Conservation (phyloP, 2,329 filamentous ascomycete genomes). For the Ophiosphaerella korrae region DNA sequence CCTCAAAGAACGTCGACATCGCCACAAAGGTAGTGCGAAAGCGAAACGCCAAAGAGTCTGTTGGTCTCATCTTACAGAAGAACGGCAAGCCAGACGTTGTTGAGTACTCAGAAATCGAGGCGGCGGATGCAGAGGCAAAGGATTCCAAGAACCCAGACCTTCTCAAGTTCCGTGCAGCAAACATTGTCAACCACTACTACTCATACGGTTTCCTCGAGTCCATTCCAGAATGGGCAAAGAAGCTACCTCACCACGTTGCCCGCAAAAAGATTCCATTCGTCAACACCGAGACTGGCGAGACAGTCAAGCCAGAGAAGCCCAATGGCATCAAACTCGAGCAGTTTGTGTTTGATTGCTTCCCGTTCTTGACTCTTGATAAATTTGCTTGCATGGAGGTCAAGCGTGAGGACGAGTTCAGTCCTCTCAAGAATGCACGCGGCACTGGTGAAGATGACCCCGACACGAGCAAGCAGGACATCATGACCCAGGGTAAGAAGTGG, state of each 20-base stretch:
- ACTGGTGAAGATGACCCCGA: slow-evolving; percentile 92
- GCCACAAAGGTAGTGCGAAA: slow-evolving; percentile 99
- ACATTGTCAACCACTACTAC: slow-evolving; percentile 99
- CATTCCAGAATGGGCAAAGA: slow-evolving; percentile 83
- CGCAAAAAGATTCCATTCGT: slow-evolving; percentile 96
- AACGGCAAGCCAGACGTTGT: slow-evolving; percentile 97
- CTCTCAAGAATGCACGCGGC: slow-evolving; percentile 84
- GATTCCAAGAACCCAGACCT: slow-evolving; percentile 80
- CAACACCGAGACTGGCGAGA: slow-evolving; percentile 75
- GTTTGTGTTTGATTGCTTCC: slow-evolving; percentile 99
- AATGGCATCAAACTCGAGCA: slow-evolving; percentile 99
- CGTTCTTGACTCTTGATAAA: slow-evolving; percentile 79
- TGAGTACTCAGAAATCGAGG: slow-evolving; percentile 97
- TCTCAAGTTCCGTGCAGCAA: slow-evolving; percentile 95
- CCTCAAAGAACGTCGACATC: slow-evolving; percentile 87
- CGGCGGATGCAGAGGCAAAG: slow-evolving; percentile 83
- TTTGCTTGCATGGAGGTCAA: slow-evolving; percentile 96
- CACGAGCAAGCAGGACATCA: slow-evolving; percentile 88
- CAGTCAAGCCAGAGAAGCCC: slow-evolving; percentile 88
- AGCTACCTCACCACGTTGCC: slow-evolving; percentile 92
- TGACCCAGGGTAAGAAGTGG: slow-evolving; percentile 89
- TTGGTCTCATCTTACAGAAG: slow-evolving; percentile 91
- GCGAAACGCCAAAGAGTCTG: slow-evolving; percentile 92
- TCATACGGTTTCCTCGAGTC: slow-evolving; percentile 89
- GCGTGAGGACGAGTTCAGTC: slow-evolving; percentile 97